Base-by-base conservation (phyloP, 2,329 filamentous ascomycete genomes). In the Plenodomus tracheiphilus region DNA sequence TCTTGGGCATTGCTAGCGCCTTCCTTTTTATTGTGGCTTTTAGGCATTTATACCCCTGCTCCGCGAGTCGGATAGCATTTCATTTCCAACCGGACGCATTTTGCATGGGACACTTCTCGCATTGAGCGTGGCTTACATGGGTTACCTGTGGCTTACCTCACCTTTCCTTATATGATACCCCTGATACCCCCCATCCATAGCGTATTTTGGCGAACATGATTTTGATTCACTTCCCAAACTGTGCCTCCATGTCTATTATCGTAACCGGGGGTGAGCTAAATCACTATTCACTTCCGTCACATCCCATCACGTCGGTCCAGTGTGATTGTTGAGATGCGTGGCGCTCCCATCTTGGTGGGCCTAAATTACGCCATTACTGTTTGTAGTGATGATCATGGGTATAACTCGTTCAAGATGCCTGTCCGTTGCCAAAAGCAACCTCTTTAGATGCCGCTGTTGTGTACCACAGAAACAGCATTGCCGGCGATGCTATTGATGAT, bases 121-220 rank as follows among this genome's bases (percentile, higher is more conserved):
- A 60, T 58, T n/a, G 56, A 58, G 58, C 53, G 51, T 57, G 52
- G 55, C 57, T 57, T 53, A 43, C 47, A 48, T 58, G 60, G 63
- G 63, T 62, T 58, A 53, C 48, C 57, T 57, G 48, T 57, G 60
- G 63, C 64, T 62, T 58, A 53, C 49, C 58, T 57, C 57, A 47
- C 62, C 49, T 64, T 64, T 55, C 62, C 56, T 50, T 54, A 56
- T 61, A 56, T 63, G 66, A 70, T 69, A 69, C 66, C 67, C 64
- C 55, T 63, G 66, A 70, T 69, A 69, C 66, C 67, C 64, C 55
- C 28, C 4, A 11, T 32, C 28, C 28, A 51, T 47, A 41, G 13
- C 38, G 45, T 46, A 46, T 35, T 49, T 41, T 49, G 53, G 51
- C 49, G 18, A 58, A 32, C 13, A 32, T 32, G 28, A 32, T 11